phyloP scores from a whole-genome alignment of 352 stramenopile species.

The Aphanomyces stellatus region DNA sequence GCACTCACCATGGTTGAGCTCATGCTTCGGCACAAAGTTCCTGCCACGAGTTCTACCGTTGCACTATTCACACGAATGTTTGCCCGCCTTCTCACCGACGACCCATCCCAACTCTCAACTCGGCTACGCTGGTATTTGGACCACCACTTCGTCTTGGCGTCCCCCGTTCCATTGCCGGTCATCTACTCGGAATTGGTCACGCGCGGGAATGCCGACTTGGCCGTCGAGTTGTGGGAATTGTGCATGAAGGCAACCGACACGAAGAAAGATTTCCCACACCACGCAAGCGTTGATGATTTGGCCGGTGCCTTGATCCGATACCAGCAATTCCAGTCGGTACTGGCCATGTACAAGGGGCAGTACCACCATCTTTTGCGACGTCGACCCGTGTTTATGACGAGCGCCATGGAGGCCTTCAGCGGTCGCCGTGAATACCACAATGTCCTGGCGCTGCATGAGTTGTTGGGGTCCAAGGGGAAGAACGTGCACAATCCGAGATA shows the following conservation, averaged over 20 bases:
- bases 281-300: not conserved
- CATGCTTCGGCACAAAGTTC: not conserved
- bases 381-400: not conserved
- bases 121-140: not conserved
- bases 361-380: not conserved
- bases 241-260: not conserved
- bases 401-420: not conserved
- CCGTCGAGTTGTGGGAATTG: not conserved
- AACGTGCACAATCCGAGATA: not conserved
- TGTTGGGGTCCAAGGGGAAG: not conserved
- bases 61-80: not conserved
- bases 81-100: not conserved
- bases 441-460: not conserved
- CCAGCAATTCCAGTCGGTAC: not conserved
- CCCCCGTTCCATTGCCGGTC: not conserved
- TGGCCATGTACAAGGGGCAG: not conserved
- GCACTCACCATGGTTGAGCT: not conserved
- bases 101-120: not conserved
- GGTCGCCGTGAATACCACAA: not conserved
- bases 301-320: not conserved
- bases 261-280: not conserved
- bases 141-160: not conserved
- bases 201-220: not conserved
- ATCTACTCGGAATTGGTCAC: not conserved
- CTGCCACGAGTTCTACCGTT: not conserved